Evolutionary conservation across 2,329 filamentous ascomycete species (phyloP), one percentile per base, ranked within the genome.

Genomic region (Aureobasidium sp.): DNA sequence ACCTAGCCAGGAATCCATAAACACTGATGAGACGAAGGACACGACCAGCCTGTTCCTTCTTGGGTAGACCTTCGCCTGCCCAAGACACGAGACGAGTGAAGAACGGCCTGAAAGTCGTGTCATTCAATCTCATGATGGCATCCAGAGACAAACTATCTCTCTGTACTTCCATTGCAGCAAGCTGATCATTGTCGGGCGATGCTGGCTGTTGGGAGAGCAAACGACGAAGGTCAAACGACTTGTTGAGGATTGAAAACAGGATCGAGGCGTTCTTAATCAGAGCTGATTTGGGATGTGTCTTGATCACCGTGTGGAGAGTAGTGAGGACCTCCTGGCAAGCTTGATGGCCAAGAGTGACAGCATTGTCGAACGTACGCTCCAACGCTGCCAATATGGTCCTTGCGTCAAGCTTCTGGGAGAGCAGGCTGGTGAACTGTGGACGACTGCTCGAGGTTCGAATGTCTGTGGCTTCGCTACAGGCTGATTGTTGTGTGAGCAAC

Each of bases 111-210:
- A 99, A 99, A 0, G 88, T 85, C 0, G 88, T 86, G 70, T 99
- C 94, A 74, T 96, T 97, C 63, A 99, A 83, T 78, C 97, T 97
- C 78, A 95, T 90, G 58, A 96, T 88, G 85, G 96, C 94, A 73
- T 90, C 89, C 62, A 99, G 82, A 0, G 86, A 50, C 21, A 63
- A 29, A 8, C 84, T 13, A 88, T 84, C 10, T 87, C 82, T 69
- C 90, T 87, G 65, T 89, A 33, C 53, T 21, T 64, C 68, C 9
- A 69, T 62, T 7, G 62, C 63, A 1, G 66, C 66, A 9, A 68
- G 60, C 15, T 65, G 64, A 38, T 65, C 67, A 1, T 66, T 75
- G 70, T 95, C 90, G 13, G 90, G 77, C 43, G 79, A 77, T 21
- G 78, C 73, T 6, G 89, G 72, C 46, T 81, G 75, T 60, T 69